Evolutionary conservation across 192 early-diverging fungal species (phyloP).

Genomic region (Geosiphon pyriformis): DNA sequence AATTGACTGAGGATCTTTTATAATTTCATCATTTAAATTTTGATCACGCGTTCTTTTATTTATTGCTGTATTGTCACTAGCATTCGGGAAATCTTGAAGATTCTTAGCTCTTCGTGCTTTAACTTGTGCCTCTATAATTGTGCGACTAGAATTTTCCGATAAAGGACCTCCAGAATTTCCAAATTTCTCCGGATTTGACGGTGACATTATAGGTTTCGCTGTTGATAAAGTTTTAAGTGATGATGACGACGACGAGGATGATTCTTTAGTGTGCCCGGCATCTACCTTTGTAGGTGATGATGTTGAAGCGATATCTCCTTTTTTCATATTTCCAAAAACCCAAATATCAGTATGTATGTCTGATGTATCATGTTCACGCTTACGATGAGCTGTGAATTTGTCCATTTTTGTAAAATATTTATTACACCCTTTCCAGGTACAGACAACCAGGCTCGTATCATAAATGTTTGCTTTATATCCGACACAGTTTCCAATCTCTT

Average conservation of each 20-base stretch:
- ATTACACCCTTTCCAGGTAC: conserved; percentile 24
- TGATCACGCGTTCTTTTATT: conserved; percentile 13
- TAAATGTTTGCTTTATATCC: conserved; percentile 27
- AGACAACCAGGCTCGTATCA: conserved; percentile 24
- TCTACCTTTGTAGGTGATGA: neutral
- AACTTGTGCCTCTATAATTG: neutral
- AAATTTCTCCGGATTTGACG: too few species aligned
- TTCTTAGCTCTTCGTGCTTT: neutral
- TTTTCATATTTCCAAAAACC: conserved; percentile 27
- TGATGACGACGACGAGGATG: neutral
- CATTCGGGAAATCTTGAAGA: neutral
- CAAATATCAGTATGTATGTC: conserved; percentile 19
- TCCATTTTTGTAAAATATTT: conserved; percentile 21
- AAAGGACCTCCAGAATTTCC: too few species aligned
- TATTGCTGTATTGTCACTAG: neutral
- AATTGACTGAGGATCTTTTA: conserved; percentile 1
- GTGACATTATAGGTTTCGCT: too few species aligned
- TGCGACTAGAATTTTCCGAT: neutral
- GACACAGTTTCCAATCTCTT: conserved; percentile 17
- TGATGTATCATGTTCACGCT: conserved; percentile 20
- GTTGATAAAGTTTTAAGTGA: too few species aligned
- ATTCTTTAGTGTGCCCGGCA: neutral
- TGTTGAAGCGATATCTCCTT: neutral
- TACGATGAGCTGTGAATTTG: conserved; percentile 20
- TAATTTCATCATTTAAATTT: neutral